phyloP scores from a whole-genome alignment of 2,329 filamentous ascomycete species.

The Mariannaea sp. region DNA sequence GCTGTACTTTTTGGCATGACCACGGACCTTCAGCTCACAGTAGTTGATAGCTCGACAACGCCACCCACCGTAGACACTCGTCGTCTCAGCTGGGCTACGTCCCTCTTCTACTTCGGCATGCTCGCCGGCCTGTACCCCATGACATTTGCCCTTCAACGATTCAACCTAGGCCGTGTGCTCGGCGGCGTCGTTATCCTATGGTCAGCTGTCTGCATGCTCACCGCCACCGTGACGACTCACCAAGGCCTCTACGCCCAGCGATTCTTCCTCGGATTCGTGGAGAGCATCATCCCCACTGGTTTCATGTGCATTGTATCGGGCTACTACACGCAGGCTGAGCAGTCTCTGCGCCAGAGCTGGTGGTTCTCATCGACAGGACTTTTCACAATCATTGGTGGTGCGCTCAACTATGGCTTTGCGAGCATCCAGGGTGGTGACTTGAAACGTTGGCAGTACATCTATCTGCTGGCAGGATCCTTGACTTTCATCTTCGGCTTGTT shows the following conservation, averaged over 20 bases:
- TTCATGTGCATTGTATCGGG: conserved; percentile 68
- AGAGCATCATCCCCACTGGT: conserved; percentile 67
- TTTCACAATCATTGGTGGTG: conserved; percentile 66
- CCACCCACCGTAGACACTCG: conserved; percentile 67
- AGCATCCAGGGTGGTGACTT: conserved; percentile 61
- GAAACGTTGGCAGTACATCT: conserved; percentile 72
- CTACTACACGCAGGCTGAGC: conserved; percentile 69
- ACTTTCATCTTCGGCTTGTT: conserved; percentile 68
- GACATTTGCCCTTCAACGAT: conserved; percentile 71
- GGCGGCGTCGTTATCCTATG: conserved; percentile 68
- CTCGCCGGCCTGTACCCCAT: conserved; percentile 74
- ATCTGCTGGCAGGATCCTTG: conserved; percentile 65
- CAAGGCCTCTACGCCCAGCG: conserved; percentile 68
- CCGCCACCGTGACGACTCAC: conserved; percentile 67
- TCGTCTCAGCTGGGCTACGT: conserved; percentile 76
- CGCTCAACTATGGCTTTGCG: conserved; percentile 69
- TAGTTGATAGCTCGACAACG: conserved; percentile 48
- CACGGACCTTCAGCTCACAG: conserved; percentile 63
- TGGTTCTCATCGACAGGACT: conserved; percentile 67
- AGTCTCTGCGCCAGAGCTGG: conserved; percentile 67
- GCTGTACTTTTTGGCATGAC: conserved; percentile 80
- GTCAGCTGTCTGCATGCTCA: conserved; percentile 70
- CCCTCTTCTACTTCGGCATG: conserved; percentile 82
- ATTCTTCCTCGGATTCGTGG: conserved; percentile 67
- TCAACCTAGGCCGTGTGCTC: conserved; percentile 67